Evolutionary conservation across 495 filamentous ascomycete genomes (phyloP).

Genomic region (Niebla homalea): DNA sequence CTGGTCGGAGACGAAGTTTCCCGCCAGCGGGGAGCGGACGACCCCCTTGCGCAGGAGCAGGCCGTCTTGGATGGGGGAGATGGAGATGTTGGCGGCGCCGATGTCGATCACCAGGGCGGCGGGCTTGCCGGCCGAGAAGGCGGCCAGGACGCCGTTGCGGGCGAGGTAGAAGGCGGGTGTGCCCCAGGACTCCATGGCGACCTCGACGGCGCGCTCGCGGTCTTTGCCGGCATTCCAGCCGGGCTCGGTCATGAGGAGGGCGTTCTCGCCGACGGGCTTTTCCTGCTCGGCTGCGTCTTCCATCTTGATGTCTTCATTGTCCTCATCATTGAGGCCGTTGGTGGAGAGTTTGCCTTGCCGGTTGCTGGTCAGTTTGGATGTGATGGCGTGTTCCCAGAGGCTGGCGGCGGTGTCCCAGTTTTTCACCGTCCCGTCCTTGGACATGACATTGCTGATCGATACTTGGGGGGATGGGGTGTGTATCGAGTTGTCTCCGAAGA

Average conservation of each 20-base stretch:
- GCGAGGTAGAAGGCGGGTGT: conserved; percentile 86
- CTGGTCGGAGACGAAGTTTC: conserved; percentile 79
- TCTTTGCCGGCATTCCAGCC: conserved; percentile 82
- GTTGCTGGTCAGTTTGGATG: conserved; percentile 56
- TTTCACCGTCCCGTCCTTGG: conserved; percentile 77
- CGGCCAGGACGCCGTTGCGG: conserved; percentile 48
- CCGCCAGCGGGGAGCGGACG: conserved; percentile 69
- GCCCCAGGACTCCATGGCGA: conserved; percentile 92
- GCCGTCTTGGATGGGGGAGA: conserved; percentile 88
- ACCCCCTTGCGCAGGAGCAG: conserved; percentile 84
- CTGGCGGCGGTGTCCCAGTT: conserved; percentile 89
- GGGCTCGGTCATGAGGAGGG: conserved; percentile 85
- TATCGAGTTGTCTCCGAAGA: conserved; percentile 81
- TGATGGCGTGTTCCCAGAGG: conserved; percentile 82
- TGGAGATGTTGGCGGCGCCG: conserved; percentile 77
- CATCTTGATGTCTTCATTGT: conserved; percentile 49
- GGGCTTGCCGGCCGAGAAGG: conserved; percentile 84
- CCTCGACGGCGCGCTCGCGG: conserved; percentile 82
- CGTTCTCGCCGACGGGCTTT: conserved; percentile 74
- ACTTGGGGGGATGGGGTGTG: conserved; percentile 61
- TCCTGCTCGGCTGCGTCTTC: conserved; percentile 54
- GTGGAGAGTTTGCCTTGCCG: conserved; percentile 49
- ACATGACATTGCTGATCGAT: conserved; percentile 81
- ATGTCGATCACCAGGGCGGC: conserved; percentile 86
- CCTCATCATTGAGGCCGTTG: conserved; percentile 62